phyloP scores from a whole-genome alignment of 2,329 filamentous ascomycete species.

The Nigrospora osmanthi region DNA sequence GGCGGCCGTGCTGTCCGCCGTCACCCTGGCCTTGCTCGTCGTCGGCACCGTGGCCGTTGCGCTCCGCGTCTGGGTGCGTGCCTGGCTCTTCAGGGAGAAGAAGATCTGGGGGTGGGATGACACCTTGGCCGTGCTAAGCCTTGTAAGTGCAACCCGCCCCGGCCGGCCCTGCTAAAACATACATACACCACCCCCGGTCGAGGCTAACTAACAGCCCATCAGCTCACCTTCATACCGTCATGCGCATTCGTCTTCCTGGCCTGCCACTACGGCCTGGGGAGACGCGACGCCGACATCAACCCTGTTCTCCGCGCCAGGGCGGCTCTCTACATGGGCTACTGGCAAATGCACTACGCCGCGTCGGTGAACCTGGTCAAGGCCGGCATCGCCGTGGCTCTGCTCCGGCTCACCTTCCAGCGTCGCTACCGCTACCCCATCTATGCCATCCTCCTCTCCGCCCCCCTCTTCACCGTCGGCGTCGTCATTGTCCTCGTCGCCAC shows the following conservation, averaged over 20 bases:
- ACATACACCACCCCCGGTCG: no score
- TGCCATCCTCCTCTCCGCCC: neutral
- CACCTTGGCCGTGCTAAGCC: neutral
- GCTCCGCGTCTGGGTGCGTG: constrained; percentile 1
- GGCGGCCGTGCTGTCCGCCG: neutral
- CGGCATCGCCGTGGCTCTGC: constrained; percentile 1
- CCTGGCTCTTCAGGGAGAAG: neutral
- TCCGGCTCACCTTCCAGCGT: constrained; percentile 1
- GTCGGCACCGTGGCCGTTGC: neutral
- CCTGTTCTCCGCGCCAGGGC: neutral
- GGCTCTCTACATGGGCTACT: neutral
- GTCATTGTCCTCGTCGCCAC: neutral
- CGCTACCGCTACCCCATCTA: neutral
- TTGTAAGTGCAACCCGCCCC: neutral
- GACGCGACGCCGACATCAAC: neutral
- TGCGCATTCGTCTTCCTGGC: neutral
- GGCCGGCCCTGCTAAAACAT: no score
- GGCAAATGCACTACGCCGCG: neutral
- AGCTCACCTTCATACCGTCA: neutral
- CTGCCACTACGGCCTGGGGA: constrained; percentile 1
- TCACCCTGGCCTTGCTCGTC: neutral
- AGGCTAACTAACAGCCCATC: neutral
- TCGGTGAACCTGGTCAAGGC: constrained; percentile 3
- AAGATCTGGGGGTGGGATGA: constrained; percentile 4
- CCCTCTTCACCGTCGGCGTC: neutral